phyloP scores from a whole-genome alignment of 2,329 filamentous ascomycete species.

The Lomentospora prolificans region DNA sequence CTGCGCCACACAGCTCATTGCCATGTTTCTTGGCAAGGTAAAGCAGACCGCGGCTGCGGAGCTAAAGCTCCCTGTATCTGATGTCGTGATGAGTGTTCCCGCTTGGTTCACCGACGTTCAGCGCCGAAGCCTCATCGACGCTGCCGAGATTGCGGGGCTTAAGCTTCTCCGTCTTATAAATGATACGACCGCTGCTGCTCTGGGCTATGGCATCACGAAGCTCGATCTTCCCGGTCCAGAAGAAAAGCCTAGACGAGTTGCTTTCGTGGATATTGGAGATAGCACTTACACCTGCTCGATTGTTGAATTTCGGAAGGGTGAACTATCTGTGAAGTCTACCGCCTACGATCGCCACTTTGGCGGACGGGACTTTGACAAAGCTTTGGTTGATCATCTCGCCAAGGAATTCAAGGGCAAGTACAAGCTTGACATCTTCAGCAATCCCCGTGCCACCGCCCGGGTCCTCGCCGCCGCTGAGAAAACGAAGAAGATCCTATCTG shows the following conservation, averaged over 20 bases:
- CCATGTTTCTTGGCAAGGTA: constrained; percentile 94
- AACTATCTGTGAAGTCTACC: constrained; percentile 86
- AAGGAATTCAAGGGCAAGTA: constrained; percentile 96
- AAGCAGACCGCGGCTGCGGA: constrained; percentile 79
- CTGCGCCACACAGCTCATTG: constrained; percentile 84
- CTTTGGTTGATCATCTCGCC: constrained; percentile 86
- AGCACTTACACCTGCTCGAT: constrained; percentile 92
- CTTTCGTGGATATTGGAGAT: constrained; percentile 91
- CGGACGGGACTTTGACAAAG: constrained; percentile 94
- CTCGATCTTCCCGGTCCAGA: constrained; percentile 79
- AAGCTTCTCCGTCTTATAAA: constrained; percentile 94
- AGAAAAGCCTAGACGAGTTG: constrained; percentile 84
- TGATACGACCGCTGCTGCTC: constrained; percentile 90
- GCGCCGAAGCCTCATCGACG: constrained; percentile 80
- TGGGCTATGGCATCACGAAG: constrained; percentile 98
- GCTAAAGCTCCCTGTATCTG: constrained; percentile 81
- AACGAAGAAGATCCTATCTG: constrained; percentile 95
- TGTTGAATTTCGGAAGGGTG: constrained; percentile 94
- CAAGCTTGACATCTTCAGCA: constrained; percentile 89
- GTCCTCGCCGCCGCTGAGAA: constrained; percentile 87
- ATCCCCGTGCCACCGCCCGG: constrained; percentile 82
- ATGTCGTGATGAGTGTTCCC: constrained; percentile 88
- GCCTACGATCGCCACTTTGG: constrained; percentile 93
- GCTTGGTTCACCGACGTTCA: constrained; percentile 96
- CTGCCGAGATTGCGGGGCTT: constrained; percentile 84